A percentile compares a stretch with the other conserved stretches of the same genome.
phyloP scores from a whole-genome alignment of 2,329 filamentous ascomycete genomes.

The Penicillium sp. region DNA sequence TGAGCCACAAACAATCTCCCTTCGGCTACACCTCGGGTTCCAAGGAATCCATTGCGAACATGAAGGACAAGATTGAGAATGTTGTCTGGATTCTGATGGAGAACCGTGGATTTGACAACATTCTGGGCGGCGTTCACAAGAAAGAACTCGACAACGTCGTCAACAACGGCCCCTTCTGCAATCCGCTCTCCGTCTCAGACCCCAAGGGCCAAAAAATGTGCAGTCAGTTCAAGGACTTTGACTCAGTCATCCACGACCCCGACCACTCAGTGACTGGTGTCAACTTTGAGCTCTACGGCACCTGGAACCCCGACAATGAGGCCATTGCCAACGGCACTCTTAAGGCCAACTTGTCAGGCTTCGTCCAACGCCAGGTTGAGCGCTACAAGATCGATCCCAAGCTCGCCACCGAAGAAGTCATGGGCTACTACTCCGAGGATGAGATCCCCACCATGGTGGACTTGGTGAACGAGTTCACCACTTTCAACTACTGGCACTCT shows the following conservation, averaged over 20 bases:
- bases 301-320: constrained; percentile 32
- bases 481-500: constrained; percentile 42
- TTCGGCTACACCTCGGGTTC: constrained; percentile 26
- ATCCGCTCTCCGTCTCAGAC: constrained; percentile 28
- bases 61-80: constrained; percentile 32
- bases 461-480: constrained; percentile 35
- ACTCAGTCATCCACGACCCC: constrained; percentile 37
- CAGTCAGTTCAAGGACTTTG: constrained; percentile 30
- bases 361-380: constrained; percentile 32
- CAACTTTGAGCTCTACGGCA: constrained; percentile 39
- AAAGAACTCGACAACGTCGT: constrained; percentile 35
- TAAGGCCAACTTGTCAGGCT: constrained; percentile 28
- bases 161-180: constrained; percentile 38
- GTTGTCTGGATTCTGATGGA: constrained; percentile 35
- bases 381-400: constrained; percentile 27
- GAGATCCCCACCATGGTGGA: constrained; percentile 37
- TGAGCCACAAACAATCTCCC: constrained; percentile 6
- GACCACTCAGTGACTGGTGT: constrained; percentile 37
- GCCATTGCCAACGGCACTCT: constrained; percentile 28
- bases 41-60: constrained; percentile 25
- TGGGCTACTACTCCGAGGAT: constrained; percentile 39
- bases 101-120: constrained; percentile 33
- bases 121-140: constrained; percentile 35
- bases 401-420: constrained; percentile 32
- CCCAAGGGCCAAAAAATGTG: constrained; percentile 22